Evolutionary conservation across 305 asterid species (phyloP).

Genomic region (Fraxinus xanthoxyloides): DNA sequence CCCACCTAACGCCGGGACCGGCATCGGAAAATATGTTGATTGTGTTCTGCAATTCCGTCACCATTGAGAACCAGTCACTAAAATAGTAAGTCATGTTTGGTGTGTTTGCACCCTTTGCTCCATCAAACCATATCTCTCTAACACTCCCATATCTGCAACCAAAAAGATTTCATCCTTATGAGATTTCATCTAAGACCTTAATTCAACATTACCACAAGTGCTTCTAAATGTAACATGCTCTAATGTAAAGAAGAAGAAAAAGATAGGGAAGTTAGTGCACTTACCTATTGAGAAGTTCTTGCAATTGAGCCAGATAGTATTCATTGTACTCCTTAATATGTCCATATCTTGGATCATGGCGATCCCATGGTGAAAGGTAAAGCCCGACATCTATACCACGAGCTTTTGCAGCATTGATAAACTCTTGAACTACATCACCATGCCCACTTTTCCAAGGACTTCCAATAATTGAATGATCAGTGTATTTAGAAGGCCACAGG

Average conservation of each 20-base stretch:
- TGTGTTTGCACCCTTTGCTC: constrained; percentile 80
- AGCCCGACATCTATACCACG: constrained; percentile 68
- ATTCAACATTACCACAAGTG: not conserved
- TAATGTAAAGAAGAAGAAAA: not conserved
- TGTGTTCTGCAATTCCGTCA: constrained; percentile 70
- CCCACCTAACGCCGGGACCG: constrained; percentile 88
- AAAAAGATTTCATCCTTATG: not conserved
- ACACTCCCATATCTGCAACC: constrained; percentile 63
- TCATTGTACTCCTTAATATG: constrained; percentile 57
- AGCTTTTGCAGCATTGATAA: constrained; percentile 52
- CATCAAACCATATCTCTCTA: constrained; percentile 90
- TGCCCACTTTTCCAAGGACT: constrained; percentile 75
- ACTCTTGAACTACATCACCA: constrained; percentile 75
- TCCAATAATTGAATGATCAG: constrained; percentile 67
- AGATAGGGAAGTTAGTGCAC: not conserved
- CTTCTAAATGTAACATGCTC: not conserved
- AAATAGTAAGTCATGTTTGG: constrained; percentile 80
- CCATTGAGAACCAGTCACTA: constrained; percentile 83
- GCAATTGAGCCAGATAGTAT: constrained; percentile 85
- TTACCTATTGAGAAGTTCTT: constrained; percentile 73
- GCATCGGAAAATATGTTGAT: constrained; percentile 93
- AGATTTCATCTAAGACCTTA: not conserved
- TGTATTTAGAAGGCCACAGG: constrained; percentile 86
- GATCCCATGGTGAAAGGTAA: constrained; percentile 95
- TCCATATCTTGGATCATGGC: constrained; percentile 80